Evolutionary conservation across 495 filamentous ascomycete genomes (phyloP), one percentile per base, ranked within the genome.

Genomic region (Talaromyces thailandensis): DNA sequence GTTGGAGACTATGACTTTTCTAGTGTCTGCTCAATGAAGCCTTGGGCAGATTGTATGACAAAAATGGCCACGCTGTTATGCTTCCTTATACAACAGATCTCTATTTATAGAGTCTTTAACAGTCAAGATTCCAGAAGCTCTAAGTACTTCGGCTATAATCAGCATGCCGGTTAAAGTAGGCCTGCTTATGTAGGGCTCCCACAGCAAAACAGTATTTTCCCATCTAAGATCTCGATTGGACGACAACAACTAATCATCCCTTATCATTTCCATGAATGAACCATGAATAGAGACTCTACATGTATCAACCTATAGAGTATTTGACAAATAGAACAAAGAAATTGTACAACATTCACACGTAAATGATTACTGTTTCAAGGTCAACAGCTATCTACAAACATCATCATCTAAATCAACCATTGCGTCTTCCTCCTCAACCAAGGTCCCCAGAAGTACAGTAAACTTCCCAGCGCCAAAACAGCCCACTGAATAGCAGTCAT

Each of bases 401-500:
- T n/a, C 14, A 40, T 5, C 35, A 40, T 4, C n/a, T 24, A 52
- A 23, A 57, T 26, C 25, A 57, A 23, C 55, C 55, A 57, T 12
- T 24, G 18, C 14, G 70, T 72, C 2, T 64, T 64, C 37, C 59
- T 63, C 26, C 73, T 61, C 37, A 73, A 21, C 71, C 66, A 69
- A 8, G 72, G 72, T 0, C 75, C 75, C 14, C 56, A 37, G 40
- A 73, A 67, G 57, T 75, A 76, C n/a, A 77, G 60, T 6, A 73
- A 71, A 52, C 71, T 23, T 5, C 56, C 73, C 43, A 76, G 52
- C 4, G 64, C 58, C 32, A 76, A 48, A 16, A 73, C 64, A 24
- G 68, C 71, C 75, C 75, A 77, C 62, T 77, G 69, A 32, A 71
- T 70, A 8, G 62, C 75, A 21, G 73, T 70, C 62, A 77, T 67